These are phyloP conservation scores for Brasenia schreberi DNA, from an alignment of 164 flowering plant genomes.

Conservation along the genomic window DNA sequence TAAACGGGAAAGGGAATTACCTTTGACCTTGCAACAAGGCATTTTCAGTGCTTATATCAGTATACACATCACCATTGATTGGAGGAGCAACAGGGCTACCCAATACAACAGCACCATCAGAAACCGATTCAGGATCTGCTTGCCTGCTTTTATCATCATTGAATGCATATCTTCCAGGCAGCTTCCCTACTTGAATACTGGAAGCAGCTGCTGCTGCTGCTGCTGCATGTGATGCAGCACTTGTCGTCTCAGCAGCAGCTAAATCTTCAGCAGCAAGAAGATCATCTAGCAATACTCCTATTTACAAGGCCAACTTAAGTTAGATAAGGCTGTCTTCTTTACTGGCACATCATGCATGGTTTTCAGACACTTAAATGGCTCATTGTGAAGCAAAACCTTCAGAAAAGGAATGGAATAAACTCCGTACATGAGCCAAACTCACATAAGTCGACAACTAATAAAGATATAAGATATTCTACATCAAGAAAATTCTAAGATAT, in stretches of 20 bases:
- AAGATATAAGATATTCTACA: too few species aligned
- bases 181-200: slow-evolving; percentile 48
- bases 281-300: slow-evolving; percentile 94
- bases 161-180: slow-evolving; percentile 52
- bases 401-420: too few species aligned
- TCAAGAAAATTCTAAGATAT: too few species aligned
- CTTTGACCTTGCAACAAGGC: slow-evolving; percentile 70
- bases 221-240: slow-evolving; percentile 95
- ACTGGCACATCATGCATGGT: too few species aligned
- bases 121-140: slow-evolving; percentile 32
- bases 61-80: slow-evolving; percentile 82
- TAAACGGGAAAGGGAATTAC: slow-evolving; percentile 16
- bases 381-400: too few species aligned
- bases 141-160: slow-evolving; percentile 60
- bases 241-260: slow-evolving; percentile 92
- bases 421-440: too few species aligned
- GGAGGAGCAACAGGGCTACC: slow-evolving; percentile 98
- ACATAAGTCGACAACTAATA: too few species aligned
- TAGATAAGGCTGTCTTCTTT: too few species aligned
- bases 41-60: slow-evolving; percentile 91
- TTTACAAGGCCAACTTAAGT: too few species aligned
- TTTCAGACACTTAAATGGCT: too few species aligned
- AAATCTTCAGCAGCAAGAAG: slow-evolving; percentile 93
- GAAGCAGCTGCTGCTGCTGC: slow-evolving; percentile 72
- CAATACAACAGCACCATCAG: slow-evolving; percentile 87